Evolutionary conservation across 331 rosid species (phyloP).

Genomic region (Malus hybrid): DNA sequence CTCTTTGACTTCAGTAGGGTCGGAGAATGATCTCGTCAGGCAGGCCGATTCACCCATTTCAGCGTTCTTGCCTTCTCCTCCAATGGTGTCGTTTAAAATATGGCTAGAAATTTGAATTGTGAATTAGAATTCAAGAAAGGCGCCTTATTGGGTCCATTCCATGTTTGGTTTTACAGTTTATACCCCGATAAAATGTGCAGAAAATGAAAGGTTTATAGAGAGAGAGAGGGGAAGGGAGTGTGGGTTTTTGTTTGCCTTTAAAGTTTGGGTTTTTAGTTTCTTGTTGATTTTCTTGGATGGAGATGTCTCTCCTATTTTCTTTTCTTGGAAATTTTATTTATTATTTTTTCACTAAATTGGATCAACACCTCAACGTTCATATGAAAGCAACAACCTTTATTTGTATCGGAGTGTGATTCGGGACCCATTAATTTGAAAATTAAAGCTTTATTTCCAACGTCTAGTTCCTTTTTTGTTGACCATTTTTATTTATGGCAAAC

Average conservation of each 20-base stretch:
- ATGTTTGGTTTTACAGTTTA: not conserved
- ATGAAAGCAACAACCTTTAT: not conserved
- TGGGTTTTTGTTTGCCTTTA: constrained; percentile 1
- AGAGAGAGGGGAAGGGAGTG: not conserved
- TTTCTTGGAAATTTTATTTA: not conserved
- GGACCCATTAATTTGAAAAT: not conserved
- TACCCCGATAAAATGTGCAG: not conserved
- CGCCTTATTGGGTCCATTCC: constrained; percentile 19
- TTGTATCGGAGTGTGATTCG: not conserved
- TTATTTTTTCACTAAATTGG: not conserved
- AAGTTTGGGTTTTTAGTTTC: not conserved
- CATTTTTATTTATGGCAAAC: not conserved
- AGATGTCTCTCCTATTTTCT: not conserved
- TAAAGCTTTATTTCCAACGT: constrained; percentile 14
- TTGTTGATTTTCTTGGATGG: constrained; percentile 1
- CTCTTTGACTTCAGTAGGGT: constrained; percentile 43
- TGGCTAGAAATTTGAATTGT: not conserved
- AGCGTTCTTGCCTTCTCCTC: not conserved
- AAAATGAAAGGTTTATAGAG: not conserved
- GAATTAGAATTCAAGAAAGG: not conserved
- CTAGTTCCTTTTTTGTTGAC: constrained; percentile 1
- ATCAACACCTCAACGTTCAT: not conserved
- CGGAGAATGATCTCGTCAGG: constrained; percentile 57
- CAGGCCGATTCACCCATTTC: constrained; percentile 56
- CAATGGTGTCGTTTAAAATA: not conserved